phyloP scores from a whole-genome alignment of 345 rosid genomes.

The Citrus hindsii region DNA sequence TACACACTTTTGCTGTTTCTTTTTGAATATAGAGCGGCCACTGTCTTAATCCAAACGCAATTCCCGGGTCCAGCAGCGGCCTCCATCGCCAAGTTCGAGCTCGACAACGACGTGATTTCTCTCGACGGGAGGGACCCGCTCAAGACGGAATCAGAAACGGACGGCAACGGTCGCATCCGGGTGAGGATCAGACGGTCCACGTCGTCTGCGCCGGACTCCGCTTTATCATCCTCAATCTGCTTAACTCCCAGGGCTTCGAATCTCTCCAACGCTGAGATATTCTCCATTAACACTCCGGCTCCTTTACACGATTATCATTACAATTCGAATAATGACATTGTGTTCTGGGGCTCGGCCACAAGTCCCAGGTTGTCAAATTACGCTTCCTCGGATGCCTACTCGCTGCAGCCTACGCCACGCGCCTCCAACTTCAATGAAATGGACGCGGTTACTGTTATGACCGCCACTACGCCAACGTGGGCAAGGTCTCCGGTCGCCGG shows the following conservation, averaged over 20 bases:
- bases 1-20: constrained; percentile 48
- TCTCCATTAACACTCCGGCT: constrained; percentile 46
- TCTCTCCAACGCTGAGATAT: constrained; percentile 49
- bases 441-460: constrained; percentile 27
- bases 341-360: constrained; percentile 38
- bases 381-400: constrained; percentile 78
- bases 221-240: constrained; percentile 39
- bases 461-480: constrained; percentile 33
- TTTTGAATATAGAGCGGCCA: constrained; percentile 51
- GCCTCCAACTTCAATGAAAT: constrained; percentile 52
- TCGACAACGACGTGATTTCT: constrained; percentile 49
- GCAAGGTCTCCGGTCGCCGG: constrained; percentile 40
- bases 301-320: constrained; percentile 18
- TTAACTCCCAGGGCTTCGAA: constrained; percentile 55
- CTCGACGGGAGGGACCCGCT: constrained; percentile 52
- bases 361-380: constrained; percentile 64
- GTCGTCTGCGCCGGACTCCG: constrained; percentile 50
- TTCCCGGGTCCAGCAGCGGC: constrained; percentile 44
- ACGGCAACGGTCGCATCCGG: constrained; percentile 34
- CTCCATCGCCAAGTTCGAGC: constrained; percentile 39
- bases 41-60: constrained; percentile 32
- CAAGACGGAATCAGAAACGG: constrained; percentile 45
- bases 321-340: constrained; percentile 33
- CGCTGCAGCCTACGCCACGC: constrained; percentile 52
- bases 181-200: constrained; percentile 50